Base-by-base conservation (phyloP, 768 basidiomycete genomes). In the Termitomyces sp. region DNA sequence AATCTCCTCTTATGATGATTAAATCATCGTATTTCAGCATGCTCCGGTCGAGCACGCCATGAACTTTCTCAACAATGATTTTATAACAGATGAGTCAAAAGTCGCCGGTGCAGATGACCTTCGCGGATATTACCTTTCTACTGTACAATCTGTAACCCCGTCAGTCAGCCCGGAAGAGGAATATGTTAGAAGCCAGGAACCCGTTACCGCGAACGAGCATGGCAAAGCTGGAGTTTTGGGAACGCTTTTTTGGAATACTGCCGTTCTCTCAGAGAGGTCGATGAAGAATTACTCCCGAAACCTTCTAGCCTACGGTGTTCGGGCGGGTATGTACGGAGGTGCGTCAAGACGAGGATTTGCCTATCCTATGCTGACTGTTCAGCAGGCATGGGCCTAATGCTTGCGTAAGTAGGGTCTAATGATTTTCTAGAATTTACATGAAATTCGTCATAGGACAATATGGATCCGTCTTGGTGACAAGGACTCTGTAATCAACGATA, bases 41-140 rank as follows among this genome's bases (percentile, higher is more conserved):
- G 82, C 82, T 32, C 85, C 86, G 0, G 75, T 78, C 0, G 85
- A 86, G 61, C 83, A 85, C 55, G 80, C 83, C 0, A 77, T 87
- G 67, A 81, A 81, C 63, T 73, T 84, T 58, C 73, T 86, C 52
- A 81, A 80, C 63, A 72, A 69, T 33, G 80, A 82, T 58, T 82
- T 82, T 54, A 61, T 55, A 0, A 51, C 63, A 9, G 54, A 52
- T 20, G 64, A 64, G 12, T 47, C 64, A 5, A 67, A 68, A 22
- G 45, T n/a, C 20, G 55, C 58, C 9, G 58, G 60, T 30, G 63
- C 61, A 6, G 54, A 65, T 6, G 69, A 75, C 14, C 72, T 78
- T 50, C 68, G 75, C 28, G 57, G 70, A 13, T 77, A 70, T 53
- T 75, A 75, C 53, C 57, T 75, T 16, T 70, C 72, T 18, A 63